phyloP scores from a whole-genome alignment of 148 eudicot genomes.

The Diospyros lotus region DNA sequence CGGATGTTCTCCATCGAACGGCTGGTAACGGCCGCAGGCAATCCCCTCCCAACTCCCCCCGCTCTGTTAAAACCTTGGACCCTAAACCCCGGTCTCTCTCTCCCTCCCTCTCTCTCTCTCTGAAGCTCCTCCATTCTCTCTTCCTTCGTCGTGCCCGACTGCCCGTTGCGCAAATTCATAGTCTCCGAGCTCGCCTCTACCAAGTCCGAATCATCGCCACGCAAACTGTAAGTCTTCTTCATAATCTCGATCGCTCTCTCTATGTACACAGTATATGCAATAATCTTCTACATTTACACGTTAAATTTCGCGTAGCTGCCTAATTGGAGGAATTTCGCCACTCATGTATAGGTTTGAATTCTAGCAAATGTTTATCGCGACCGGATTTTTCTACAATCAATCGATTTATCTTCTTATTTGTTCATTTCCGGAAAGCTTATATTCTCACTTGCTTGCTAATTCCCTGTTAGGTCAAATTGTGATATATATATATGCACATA shows the following conservation, averaged over 20 bases:
- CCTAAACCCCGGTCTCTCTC: neutral
- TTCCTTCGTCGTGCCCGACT: no score
- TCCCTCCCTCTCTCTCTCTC: neutral
- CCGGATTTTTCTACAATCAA: neutral
- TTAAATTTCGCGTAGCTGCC: neutral
- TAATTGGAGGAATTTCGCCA: neutral
- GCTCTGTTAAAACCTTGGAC: constrained; percentile 3
- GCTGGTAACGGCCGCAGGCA: no score
- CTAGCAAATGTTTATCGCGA: neutral
- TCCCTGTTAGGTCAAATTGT: neutral
- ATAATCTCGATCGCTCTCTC: neutral
- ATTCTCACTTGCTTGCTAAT: no score
- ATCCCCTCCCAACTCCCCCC: neutral
- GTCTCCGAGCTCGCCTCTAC: no score
- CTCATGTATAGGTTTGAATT: neutral
- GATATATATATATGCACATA: neutral
- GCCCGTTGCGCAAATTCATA: neutral
- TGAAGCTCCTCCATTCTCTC: neutral
- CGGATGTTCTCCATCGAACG: no score
- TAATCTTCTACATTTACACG: neutral
- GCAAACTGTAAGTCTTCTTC: constrained; percentile 12
- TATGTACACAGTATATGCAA: no score
- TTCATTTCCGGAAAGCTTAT: no score
- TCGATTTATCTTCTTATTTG: neutral
- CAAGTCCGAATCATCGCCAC: neutral